Percentiles rank a stretch among this genome's conserved stretches.
These are phyloP conservation scores for Excoecaria agallocha DNA, from an alignment of 345 rosid species.

Conservation along the genomic window DNA sequence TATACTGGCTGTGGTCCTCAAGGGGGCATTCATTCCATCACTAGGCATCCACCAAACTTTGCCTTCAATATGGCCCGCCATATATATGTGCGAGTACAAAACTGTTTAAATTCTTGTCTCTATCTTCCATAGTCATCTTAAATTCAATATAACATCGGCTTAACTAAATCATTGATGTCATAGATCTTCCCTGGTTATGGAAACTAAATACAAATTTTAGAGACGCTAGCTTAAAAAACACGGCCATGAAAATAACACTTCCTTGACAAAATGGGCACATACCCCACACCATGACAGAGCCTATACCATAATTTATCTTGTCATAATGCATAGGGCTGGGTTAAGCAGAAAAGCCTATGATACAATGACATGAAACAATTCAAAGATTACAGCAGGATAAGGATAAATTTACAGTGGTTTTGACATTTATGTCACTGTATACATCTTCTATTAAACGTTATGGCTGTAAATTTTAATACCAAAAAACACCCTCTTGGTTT, in stretches of 20 bases:
- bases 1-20: not conserved
- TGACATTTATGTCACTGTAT: not conserved
- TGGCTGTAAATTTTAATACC: not conserved
- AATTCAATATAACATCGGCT: conserved; percentile 14
- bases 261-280: conserved; percentile 16
- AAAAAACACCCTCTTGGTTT: not conserved
- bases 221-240: not conserved
- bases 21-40: conserved; percentile 17
- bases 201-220: conserved; percentile 13
- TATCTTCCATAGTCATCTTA: conserved; percentile 2
- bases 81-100: not conserved
- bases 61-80: conserved; percentile 9
- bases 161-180: conserved; percentile 14
- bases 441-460: not conserved
- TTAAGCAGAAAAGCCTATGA: not conserved
- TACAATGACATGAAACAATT: not conserved
- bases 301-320: conserved; percentile 9
- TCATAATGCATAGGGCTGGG: not conserved
- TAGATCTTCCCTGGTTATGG: conserved; percentile 3
- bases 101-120: not conserved
- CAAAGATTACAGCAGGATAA: not conserved
- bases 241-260: conserved; percentile 13
- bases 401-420: conserved; percentile 3
- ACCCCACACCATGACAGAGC: conserved; percentile 18
- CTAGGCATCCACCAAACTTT: conserved; percentile 9